Percentiles rank a stretch among this genome's conserved stretches.
Conservation (phyloP, 805 yeast genomes). For the Spencermartinsiella europaea region DNA sequence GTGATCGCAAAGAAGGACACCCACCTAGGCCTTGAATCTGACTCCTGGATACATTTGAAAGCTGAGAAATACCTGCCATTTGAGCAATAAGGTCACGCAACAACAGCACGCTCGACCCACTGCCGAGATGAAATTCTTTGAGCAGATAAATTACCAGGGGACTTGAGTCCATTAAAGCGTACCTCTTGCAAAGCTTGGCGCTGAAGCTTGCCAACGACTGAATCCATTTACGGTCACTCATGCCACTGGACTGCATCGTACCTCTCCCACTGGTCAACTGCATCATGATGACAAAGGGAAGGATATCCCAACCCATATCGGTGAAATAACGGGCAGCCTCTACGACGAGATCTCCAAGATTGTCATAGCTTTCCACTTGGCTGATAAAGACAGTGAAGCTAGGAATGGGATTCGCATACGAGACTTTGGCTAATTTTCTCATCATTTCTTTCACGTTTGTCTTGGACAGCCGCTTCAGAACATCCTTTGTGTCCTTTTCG, state of each 20-base stretch:
- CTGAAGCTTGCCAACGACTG: conserved; percentile 73
- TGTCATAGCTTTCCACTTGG: conserved; percentile 89
- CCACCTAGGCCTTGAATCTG: conserved; percentile 66
- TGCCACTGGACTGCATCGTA: conserved; percentile 69
- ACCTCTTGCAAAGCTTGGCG: conserved; percentile 59
- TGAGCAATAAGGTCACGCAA: conserved; percentile 59
- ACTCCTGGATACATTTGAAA: conserved; percentile 57
- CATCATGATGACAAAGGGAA: conserved; percentile 66
- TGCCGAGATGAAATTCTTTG: conserved; percentile 58
- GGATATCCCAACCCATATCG: conserved; percentile 76
- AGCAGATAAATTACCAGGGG: conserved; percentile 58
- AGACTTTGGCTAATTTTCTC: conserved; percentile 64
- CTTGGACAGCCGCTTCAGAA: conserved; percentile 73
- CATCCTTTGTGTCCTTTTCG: conserved; percentile 72
- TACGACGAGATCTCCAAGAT: conserved; percentile 71
- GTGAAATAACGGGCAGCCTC: conserved; percentile 73
- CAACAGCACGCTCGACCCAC: conserved; percentile 56
- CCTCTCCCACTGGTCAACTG: conserved; percentile 67
- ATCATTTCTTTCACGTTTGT: conserved; percentile 71
- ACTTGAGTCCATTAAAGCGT: conserved; percentile 51
- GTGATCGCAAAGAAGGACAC: conserved; percentile 50
- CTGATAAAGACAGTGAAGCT: conserved; percentile 64
- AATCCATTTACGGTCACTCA: conserved; percentile 78
- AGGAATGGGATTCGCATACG: conserved; percentile 74
- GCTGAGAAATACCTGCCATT: conserved; percentile 76